Conservation (phyloP, 352 stramenopile genomes). For the Pythium dissotocum region DNA sequence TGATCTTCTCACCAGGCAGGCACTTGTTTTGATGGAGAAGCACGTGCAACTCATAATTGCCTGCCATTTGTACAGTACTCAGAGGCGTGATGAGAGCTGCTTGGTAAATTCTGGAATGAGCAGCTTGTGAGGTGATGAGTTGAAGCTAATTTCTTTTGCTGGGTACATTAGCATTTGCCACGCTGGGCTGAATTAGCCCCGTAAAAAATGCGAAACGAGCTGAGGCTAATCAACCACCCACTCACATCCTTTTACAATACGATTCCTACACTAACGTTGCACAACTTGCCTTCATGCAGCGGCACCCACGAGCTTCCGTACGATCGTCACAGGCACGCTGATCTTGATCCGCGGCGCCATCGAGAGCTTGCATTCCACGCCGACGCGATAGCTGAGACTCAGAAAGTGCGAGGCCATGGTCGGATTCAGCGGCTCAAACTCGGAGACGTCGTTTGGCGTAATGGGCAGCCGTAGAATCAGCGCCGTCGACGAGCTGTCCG, state of each 20-base stretch:
- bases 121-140: no score
- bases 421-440: conserved; percentile 4
- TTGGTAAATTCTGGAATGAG: no score
- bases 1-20: no score
- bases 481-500: not conserved
- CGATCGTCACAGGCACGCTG: conserved; percentile 9
- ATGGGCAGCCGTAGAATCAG: conserved; percentile 13
- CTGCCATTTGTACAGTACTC: no score
- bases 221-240: not conserved
- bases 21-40: no score
- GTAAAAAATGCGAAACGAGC: no score
- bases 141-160: no score
- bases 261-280: not conserved
- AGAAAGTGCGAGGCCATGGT: conserved; percentile 16
- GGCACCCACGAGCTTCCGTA: conserved; percentile 1
- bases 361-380: conserved; percentile 6
- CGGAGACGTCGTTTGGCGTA: conserved; percentile 2
- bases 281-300: not conserved
- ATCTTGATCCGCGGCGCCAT: conserved; percentile 8
- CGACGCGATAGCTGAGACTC: conserved; percentile 14
- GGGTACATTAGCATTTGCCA: no score
- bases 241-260: not conserved
- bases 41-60: no score
- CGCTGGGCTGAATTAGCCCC: no score
- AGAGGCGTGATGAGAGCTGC: no score